These are phyloP conservation scores for Kalanchoe fedtschenkoi DNA, from an alignment of 164 flowering plant genomes.

Conservation along the genomic window DNA sequence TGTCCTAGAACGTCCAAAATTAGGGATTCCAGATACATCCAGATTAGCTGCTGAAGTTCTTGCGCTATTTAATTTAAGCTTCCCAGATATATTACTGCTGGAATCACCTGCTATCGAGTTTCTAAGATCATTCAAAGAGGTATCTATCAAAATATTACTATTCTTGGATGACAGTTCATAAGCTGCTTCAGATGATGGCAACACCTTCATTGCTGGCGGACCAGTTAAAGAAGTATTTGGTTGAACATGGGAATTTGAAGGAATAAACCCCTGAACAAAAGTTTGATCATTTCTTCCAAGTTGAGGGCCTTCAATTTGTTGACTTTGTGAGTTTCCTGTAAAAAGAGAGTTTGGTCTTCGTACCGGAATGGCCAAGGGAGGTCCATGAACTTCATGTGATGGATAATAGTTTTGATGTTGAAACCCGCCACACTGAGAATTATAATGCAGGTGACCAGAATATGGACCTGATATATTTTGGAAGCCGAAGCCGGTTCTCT, in stretches of 20 bases:
- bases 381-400: conserved; percentile 19
- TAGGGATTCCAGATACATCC: conserved; percentile 22
- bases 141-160: conserved; percentile 20
- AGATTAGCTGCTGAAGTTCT: conserved; percentile 22
- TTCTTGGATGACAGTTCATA: conserved; percentile 16
- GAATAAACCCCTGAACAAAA: conserved; percentile 16
- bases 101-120: conserved; percentile 14
- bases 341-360: conserved; percentile 13
- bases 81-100: conserved; percentile 18
- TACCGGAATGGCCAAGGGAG: conserved; percentile 14
- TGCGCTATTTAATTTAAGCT: conserved; percentile 16
- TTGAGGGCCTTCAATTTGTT: conserved; percentile 18
- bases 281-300: conserved; percentile 21
- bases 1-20: conserved; percentile 31
- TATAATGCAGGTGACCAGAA: conserved; percentile 16
- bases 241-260: conserved; percentile 16
- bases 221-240: conserved; percentile 15
- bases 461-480: conserved; percentile 18
- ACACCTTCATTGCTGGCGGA: conserved; percentile 12
- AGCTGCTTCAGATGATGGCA: conserved; percentile 18
- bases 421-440: conserved; percentile 23
- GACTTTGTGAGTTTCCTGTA: conserved; percentile 14
- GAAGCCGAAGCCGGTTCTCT: conserved; percentile 22
- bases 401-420: conserved; percentile 20
- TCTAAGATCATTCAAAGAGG: conserved; percentile 19